A percentile compares a stretch with the other conserved stretches of the same genome.
phyloP scores from a whole-genome alignment of 2,329 filamentous ascomycete species.

The Ascochyta viciae-villosae region DNA sequence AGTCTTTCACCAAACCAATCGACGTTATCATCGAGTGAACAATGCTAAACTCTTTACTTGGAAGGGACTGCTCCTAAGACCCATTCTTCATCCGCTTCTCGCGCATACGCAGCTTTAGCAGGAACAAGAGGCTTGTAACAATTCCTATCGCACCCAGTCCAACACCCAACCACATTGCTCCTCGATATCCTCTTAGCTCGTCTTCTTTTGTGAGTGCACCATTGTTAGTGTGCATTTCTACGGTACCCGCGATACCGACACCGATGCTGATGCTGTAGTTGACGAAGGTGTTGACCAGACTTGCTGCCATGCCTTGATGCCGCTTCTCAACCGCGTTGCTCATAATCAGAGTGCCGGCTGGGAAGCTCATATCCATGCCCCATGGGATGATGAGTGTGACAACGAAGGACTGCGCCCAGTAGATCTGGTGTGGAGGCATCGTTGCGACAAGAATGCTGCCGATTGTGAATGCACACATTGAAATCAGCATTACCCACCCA shows the following conservation, averaged over 20 bases:
- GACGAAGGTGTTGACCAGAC: slow-evolving; percentile 51
- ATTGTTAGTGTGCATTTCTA: slow-evolving; percentile 49
- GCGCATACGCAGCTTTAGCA: slow-evolving; percentile 29
- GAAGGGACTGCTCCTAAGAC: neutral
- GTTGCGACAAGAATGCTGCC: slow-evolving; percentile 52
- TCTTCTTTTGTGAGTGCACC: slow-evolving; percentile 39
- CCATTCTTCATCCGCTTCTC: slow-evolving; percentile 1
- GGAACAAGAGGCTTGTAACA: slow-evolving; percentile 31
- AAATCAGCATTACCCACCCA: slow-evolving; percentile 42
- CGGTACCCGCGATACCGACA: slow-evolving; percentile 53
- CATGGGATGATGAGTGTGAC: slow-evolving; percentile 42
- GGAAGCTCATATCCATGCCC: slow-evolving; percentile 55
- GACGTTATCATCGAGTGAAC: no score
- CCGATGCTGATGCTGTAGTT: slow-evolving; percentile 54
- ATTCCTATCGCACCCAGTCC: slow-evolving; percentile 44
- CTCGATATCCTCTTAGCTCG: slow-evolving; percentile 47
- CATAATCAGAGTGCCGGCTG: slow-evolving; percentile 51
- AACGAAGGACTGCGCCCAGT: slow-evolving; percentile 52
- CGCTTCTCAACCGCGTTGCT: slow-evolving; percentile 47
- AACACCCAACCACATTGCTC: slow-evolving; percentile 49
- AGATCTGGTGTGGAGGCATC: slow-evolving; percentile 49
- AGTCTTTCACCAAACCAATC: no score
- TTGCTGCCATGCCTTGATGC: slow-evolving; percentile 53
- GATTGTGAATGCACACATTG: slow-evolving; percentile 39
- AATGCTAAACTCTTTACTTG: no score